Evolutionary conservation across 108 stramenopile species (phyloP).

Genomic region (Conticribra guillardii): DNA sequence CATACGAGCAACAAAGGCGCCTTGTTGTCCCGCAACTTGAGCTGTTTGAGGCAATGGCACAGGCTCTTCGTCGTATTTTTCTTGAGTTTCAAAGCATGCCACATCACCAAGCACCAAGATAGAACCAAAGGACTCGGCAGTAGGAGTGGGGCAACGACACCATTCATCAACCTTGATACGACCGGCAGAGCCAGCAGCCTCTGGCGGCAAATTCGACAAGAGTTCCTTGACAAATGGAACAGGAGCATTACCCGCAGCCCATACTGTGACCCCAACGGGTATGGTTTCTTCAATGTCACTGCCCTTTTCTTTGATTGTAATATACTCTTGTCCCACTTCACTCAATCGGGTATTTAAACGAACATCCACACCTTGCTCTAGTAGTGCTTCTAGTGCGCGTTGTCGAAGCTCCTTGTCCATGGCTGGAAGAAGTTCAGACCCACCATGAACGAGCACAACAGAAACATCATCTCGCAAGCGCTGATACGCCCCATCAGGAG

Average conservation of each 20-base stretch:
- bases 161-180: conserved; percentile 70
- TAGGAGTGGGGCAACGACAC: conserved; percentile 53
- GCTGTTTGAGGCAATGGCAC: conserved; percentile 69
- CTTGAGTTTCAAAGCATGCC: conserved; percentile 39
- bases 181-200: conserved; percentile 49
- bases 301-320: conserved; percentile 33
- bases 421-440: conserved; percentile 56
- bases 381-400: conserved; percentile 49
- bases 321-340: conserved; percentile 51
- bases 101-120: conserved; percentile 75
- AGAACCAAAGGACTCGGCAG: conserved; percentile 45
- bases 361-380: conserved; percentile 61
- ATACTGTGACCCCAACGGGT: conserved; percentile 55
- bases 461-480: conserved; percentile 50
- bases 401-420: conserved; percentile 61
- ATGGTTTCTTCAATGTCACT: conserved; percentile 49
- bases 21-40: conserved; percentile 85
- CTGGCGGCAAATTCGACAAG: conserved; percentile 51
- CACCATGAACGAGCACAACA: conserved; percentile 65
- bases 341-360: conserved; percentile 57
- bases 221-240: conserved; percentile 62
- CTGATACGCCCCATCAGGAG: conserved; percentile 55
- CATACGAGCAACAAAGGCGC: conserved; percentile 71
- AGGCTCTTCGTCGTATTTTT: conserved; percentile 21
- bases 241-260: conserved; percentile 72